Evolutionary conservation across 208 protist species (phyloP).

Genomic region (Vickermania ingenoplastis): DNA sequence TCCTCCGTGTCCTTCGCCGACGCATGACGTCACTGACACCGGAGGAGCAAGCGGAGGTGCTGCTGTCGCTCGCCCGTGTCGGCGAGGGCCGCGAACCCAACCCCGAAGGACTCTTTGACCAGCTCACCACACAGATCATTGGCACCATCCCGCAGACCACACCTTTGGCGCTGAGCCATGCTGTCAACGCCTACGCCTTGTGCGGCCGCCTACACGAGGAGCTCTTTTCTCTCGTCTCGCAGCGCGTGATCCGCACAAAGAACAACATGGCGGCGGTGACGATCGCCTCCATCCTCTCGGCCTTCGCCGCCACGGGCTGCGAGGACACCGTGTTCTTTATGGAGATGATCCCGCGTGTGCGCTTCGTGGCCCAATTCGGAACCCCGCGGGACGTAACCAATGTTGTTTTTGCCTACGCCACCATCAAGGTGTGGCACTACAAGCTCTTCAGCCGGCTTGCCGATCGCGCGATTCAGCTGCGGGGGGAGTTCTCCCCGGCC

Average conservation of each 20-base stretch:
- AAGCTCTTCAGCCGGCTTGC: conserved; percentile 73
- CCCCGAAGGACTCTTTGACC: conserved; percentile 17
- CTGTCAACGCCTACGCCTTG: conserved; percentile 45
- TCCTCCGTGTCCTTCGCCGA: conserved; percentile 6
- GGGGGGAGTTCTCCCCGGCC: conserved; percentile 36
- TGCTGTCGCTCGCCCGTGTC: conserved; percentile 52
- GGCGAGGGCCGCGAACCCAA: conserved; percentile 6
- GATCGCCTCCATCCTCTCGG: conserved; percentile 53
- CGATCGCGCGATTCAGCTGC: conserved; percentile 61
- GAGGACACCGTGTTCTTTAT: conserved; percentile 73
- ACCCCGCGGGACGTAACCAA: conserved; percentile 60
- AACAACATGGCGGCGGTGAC: conserved; percentile 48
- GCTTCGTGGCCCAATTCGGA: conserved; percentile 68
- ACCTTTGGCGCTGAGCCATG: conserved; percentile 31
- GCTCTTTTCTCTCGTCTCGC: conserved; percentile 63
- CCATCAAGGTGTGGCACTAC: conserved; percentile 79
- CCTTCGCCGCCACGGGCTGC: conserved; percentile 51
- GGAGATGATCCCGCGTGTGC: conserved; percentile 68
- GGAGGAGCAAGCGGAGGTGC: conserved; percentile 46
- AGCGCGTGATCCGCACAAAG: conserved; percentile 49
- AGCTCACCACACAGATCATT: conserved; percentile 38
- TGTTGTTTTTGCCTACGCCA: conserved; percentile 66
- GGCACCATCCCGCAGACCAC: conserved; percentile 37
- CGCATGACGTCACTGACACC: conserved; percentile 6
- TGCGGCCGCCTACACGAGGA: conserved; percentile 32